A percentile compares a stretch with the other conserved stretches of the same genome.
phyloP scores from a whole-genome alignment of 768 basidiomycete species.

The Tremella fuciformis region DNA sequence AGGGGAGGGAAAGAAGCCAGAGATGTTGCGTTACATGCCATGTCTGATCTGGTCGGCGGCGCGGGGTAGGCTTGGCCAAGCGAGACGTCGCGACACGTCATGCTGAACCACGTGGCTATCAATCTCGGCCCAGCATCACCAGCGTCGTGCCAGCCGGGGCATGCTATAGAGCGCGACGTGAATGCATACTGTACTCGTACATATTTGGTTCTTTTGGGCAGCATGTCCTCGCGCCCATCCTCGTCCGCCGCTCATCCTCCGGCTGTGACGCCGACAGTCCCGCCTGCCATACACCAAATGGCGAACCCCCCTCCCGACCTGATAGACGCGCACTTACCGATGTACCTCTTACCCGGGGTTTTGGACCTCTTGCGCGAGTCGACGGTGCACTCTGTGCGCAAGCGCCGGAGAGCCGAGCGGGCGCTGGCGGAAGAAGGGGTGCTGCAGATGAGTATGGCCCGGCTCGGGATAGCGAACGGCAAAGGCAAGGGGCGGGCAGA shows the following conservation, averaged over 20 bases:
- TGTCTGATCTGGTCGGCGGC: too few species aligned
- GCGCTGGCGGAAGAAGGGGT: slow-evolving; percentile 59
- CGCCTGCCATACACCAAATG: slow-evolving; percentile 34
- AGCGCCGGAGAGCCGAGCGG: slow-evolving; percentile 74
- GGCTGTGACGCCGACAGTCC: slow-evolving; percentile 36
- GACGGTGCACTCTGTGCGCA: slow-evolving; percentile 69
- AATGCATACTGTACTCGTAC: background rate
- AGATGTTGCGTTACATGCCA: too few species aligned
- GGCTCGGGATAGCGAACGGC: slow-evolving; percentile 50
- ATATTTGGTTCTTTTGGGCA: slow-evolving; percentile 7
- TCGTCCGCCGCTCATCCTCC: slow-evolving; percentile 27
- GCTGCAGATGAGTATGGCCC: slow-evolving; percentile 30
- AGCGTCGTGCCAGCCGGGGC: background rate
- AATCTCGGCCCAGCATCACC: slow-evolving; percentile 1
- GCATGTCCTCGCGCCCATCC: slow-evolving; percentile 40
- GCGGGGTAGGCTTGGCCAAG: too few species aligned
- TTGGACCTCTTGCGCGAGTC: slow-evolving; percentile 72
- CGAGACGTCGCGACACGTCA: background rate
- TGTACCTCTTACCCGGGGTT: slow-evolving; percentile 76
- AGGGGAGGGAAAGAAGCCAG: too few species aligned
- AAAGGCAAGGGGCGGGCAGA: slow-evolving; percentile 26
- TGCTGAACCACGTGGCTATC: background rate
- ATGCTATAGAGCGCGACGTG: too few species aligned
- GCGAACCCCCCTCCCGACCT: slow-evolving; percentile 42
- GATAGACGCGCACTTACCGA: slow-evolving; percentile 45